phyloP scores from a whole-genome alignment of 2,329 filamentous ascomycete genomes.

The Diplodia sapinea region DNA sequence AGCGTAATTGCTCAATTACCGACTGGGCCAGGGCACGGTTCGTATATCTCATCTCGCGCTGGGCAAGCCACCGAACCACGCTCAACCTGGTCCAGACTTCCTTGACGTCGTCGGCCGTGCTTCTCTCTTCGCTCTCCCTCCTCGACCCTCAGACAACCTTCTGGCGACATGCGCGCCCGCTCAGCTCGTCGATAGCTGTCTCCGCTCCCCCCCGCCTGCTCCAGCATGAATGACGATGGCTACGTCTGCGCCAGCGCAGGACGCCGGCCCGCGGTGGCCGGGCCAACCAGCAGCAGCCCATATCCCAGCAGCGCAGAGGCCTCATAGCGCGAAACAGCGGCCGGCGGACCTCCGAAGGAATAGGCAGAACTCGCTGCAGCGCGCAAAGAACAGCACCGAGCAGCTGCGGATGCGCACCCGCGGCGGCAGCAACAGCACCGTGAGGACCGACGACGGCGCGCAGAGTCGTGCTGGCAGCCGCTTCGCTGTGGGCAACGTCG shows the following conservation, averaged over 20 bases:
- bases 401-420: slow-evolving; percentile 42
- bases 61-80: slow-evolving; percentile 28
- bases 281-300: slow-evolving; percentile 39
- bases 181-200: slow-evolving; percentile 4
- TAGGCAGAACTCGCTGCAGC: slow-evolving; percentile 35
- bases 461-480: slow-evolving; percentile 37
- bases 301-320: slow-evolving; percentile 39
- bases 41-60: slow-evolving; percentile 26
- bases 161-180: slow-evolving; percentile 15
- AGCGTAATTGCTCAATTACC: slow-evolving; percentile 28
- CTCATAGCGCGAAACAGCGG: slow-evolving; percentile 39
- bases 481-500: slow-evolving; percentile 56
- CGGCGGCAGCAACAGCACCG: slow-evolving; percentile 43
- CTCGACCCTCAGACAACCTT: neutral
- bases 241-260: slow-evolving; percentile 42
- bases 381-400: slow-evolving; percentile 47
- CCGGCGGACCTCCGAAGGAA: slow-evolving; percentile 32
- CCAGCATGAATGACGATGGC: slow-evolving; percentile 39
- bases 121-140: slow-evolving; percentile 11
- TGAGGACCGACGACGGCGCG: slow-evolving; percentile 39
- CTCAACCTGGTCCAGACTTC: slow-evolving; percentile 30
- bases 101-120: slow-evolving; percentile 27
- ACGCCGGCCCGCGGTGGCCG: slow-evolving; percentile 38
- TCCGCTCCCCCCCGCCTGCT: neutral
- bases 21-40: slow-evolving; percentile 26